Evolutionary conservation across 176 grass and related monocot genomes (phyloP), one percentile per base, ranked within the genome.

Genomic region (Ampelocalamus luodianensis): DNA sequence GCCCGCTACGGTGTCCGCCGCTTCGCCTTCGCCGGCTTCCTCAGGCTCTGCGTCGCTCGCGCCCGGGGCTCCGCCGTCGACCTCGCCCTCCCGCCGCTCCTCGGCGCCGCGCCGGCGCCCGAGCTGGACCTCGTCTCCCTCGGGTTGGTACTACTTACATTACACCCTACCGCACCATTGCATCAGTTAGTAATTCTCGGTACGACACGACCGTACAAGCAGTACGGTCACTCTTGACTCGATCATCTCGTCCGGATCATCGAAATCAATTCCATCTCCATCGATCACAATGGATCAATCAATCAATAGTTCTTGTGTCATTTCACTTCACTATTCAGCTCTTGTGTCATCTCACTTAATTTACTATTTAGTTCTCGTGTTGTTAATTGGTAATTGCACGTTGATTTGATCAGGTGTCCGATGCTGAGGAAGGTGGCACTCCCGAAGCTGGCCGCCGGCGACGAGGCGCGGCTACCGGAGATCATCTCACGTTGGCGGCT

Each of bases 1-100:
- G 5, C 7, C n/a, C 46, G 43, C 22, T 86, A 74, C 36, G 49
- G 65, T 55, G 45, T 84, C 67, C 39, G 54, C 14, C 40, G 65
- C 84, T 85, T 92, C 83, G 62, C 87, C 86, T 89, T 90, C 78
- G 70, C 79, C 4, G 79, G 88, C 49, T 90, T 83, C 85, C 78
- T 90, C 40, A 83, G 76, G 54, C 64, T 90, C 42, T 86, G 84
- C 49, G 79, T 90, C 53, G 70, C 65, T 1, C 79, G 78, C 26
- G 82, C 78, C 63, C 54, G 14, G 17, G 84, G 65, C 26, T 65
- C 59, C 60, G 79, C 72, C 34, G 85, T 68, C 39, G 79, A 90
- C 54, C 46, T 90, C 32, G 16, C 56, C 24, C 64, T 90, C 17
- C 88, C 88, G 26, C 84, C 50, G 39, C 71, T 82, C 8, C 77